Percentiles rank a stretch among this genome's conserved stretches.
Evolutionary conservation across 345 rosid species (phyloP).

Genomic region (Bruguiera gymnorhiza): DNA sequence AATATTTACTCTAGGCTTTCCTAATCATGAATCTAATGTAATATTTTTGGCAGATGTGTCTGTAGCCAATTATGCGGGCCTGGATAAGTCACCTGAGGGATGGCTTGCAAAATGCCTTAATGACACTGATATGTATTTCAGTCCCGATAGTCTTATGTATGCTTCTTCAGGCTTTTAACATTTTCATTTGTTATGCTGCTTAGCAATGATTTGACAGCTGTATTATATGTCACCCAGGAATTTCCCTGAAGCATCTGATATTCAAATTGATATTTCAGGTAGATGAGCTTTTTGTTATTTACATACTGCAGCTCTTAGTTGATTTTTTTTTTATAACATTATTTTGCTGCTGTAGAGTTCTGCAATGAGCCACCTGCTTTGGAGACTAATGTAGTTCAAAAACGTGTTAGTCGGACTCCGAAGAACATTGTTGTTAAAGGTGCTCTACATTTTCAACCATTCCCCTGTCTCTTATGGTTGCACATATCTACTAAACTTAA

Average conservation of each 20-base stretch:
- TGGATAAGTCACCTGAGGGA: constrained; percentile 58
- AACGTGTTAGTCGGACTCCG: constrained; percentile 47
- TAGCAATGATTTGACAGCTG: constrained; percentile 20
- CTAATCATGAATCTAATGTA: constrained; percentile 7
- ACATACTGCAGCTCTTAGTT: not conserved
- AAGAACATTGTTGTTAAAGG: constrained; percentile 77
- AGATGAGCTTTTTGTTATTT: not conserved
- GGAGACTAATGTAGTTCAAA: constrained; percentile 45
- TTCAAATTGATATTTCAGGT: constrained; percentile 67
- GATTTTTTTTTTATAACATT: constrained; percentile 4
- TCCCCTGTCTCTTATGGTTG: not conserved
- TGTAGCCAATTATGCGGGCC: constrained; percentile 48
- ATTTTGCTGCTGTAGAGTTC: constrained; percentile 44
- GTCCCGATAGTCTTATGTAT: constrained; percentile 57
- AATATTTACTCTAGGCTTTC: constrained; percentile 14
- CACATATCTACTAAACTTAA: not conserved
- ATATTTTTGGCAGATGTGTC: constrained; percentile 39
- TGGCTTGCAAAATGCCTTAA: constrained; percentile 75
- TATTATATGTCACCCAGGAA: constrained; percentile 41
- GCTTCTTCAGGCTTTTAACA: constrained; percentile 25
- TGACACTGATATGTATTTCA: constrained; percentile 47
- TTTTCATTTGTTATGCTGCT: constrained; percentile 18
- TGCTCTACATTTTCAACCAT: constrained; percentile 17
- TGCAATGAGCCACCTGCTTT: constrained; percentile 41
- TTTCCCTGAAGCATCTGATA: constrained; percentile 43